Evolutionary conservation across 192 early-diverging fungal genomes (phyloP).

Genomic region (Backusella circina): DNA sequence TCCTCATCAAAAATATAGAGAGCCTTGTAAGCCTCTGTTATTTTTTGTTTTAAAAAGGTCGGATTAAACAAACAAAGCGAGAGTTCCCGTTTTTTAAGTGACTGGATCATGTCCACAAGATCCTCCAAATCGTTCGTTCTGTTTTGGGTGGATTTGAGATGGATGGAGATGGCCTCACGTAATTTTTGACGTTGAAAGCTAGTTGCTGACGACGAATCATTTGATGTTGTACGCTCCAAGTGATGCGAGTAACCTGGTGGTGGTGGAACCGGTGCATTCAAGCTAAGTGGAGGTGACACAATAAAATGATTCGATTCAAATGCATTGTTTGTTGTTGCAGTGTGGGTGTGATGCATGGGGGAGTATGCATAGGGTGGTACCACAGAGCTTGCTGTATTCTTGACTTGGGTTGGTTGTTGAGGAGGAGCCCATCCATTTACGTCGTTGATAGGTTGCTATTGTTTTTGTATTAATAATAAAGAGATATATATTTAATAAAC

Average conservation of each 20-base stretch:
- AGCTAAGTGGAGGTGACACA: not conserved
- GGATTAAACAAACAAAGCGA: slow-evolving; percentile 34
- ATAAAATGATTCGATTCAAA: slow-evolving; percentile 2
- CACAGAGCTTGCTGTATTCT: not conserved
- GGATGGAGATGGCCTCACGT: slow-evolving; percentile 12
- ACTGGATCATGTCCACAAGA: slow-evolving; percentile 31
- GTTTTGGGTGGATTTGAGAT: not conserved
- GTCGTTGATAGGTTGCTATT: not conserved
- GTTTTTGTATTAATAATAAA: not conserved
- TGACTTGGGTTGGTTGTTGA: not conserved
- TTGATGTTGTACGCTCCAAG: slow-evolving; percentile 5
- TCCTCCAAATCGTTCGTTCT: slow-evolving; percentile 18
- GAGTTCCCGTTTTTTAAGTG: slow-evolving; percentile 22
- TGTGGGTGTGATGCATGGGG: not conserved
- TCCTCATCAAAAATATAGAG: slow-evolving; percentile 12
- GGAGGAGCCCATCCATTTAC: not conserved
- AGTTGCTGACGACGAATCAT: not conserved
- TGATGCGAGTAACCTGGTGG: not conserved
- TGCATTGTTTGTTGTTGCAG: not conserved
- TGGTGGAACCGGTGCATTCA: not conserved
- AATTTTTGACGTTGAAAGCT: slow-evolving; percentile 14
- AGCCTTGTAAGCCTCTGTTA: slow-evolving; percentile 26
- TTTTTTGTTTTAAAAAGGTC: slow-evolving; percentile 20
- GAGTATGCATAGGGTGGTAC: not conserved
- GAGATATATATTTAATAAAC: not conserved